Percentiles rank a stretch among this genome's conserved stretches.
Evolutionary conservation across 1,284 basidiomycete species (phyloP).

Genomic region (Rhodotorula sp.): DNA sequence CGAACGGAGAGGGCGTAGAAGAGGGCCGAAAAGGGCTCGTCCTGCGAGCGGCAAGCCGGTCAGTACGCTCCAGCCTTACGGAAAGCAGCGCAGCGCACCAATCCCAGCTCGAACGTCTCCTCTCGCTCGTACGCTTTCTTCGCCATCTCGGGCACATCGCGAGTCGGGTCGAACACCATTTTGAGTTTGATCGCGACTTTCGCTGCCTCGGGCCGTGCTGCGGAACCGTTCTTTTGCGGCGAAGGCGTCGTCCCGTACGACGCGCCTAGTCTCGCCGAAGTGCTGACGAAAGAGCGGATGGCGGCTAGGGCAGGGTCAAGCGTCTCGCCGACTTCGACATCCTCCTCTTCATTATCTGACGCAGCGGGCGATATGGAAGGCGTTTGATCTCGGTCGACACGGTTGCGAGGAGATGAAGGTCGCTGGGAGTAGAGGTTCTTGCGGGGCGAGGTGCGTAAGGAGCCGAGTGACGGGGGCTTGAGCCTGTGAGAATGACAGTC

Average conservation of each 20-base stretch:
- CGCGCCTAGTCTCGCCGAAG: background rate
- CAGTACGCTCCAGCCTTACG: background rate
- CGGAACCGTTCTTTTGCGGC: background rate
- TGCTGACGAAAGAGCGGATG: conserved; percentile 3
- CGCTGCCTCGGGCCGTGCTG: background rate
- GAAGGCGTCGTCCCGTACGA: background rate
- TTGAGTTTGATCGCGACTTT: conserved; percentile 4
- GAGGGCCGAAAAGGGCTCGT: conserved; percentile 18
- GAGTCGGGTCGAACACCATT: conserved; percentile 24
- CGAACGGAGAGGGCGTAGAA: conserved; percentile 15
- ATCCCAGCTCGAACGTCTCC: conserved; percentile 7
- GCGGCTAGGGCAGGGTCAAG: conserved; percentile 2
- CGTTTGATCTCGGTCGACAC: background rate
- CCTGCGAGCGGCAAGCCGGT: background rate
- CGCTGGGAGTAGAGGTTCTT: background rate
- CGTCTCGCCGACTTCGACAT: background rate
- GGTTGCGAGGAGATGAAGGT: background rate
- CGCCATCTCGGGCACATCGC: background rate
- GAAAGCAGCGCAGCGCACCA: conserved; percentile 5
- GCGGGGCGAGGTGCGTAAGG: background rate
- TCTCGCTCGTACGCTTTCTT: conserved; percentile 14
- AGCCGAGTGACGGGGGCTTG: background rate
- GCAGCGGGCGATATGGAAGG: background rate
- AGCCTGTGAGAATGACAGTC: background rate
- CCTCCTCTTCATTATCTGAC: background rate